These are phyloP conservation scores for Ogataea parapolymorpha DNA, from an alignment of 805 yeast genomes.

Conservation along the genomic window DNA sequence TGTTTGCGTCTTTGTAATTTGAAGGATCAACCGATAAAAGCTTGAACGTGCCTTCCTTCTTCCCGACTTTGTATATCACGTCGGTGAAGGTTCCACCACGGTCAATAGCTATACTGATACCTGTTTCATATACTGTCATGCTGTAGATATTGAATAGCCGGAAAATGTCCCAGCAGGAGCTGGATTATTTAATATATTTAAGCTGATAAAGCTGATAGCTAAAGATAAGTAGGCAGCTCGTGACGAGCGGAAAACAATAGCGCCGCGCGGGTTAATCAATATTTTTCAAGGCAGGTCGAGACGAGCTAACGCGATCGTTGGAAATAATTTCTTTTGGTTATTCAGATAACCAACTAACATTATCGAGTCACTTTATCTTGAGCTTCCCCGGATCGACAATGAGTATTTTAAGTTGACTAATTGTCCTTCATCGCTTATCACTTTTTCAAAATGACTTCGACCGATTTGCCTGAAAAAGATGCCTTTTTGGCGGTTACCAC, in stretches of 20 bases:
- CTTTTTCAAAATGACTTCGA: not conserved
- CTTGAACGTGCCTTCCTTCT: slow-evolving; percentile 25
- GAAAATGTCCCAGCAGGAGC: not conserved
- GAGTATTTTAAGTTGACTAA: not conserved
- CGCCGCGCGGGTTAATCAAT: not conserved
- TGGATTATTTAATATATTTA: not conserved
- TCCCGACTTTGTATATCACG: not conserved
- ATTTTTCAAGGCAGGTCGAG: slow-evolving; percentile 8
- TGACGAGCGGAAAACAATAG: not conserved
- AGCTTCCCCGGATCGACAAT: not conserved
- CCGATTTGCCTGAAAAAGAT: slow-evolving; percentile 1
- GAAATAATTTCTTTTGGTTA: not conserved
- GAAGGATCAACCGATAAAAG: slow-evolving; percentile 26
- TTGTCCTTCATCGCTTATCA: not conserved
- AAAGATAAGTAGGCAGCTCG: not conserved
- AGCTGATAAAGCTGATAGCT: not conserved
- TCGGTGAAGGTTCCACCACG: slow-evolving; percentile 39
- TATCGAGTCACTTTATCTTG: not conserved
- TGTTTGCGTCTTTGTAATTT: slow-evolving; percentile 27
- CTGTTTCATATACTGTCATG: not conserved
- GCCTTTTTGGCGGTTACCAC: not conserved
- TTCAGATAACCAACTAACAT: slow-evolving; percentile 1
- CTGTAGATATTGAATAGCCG: not conserved
- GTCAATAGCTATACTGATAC: slow-evolving; percentile 14
- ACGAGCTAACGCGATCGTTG: slow-evolving; percentile 2